These are phyloP conservation scores for Solanum megistacrolobum DNA, from an alignment of 257 asterid genomes.

Conservation along the genomic window DNA sequence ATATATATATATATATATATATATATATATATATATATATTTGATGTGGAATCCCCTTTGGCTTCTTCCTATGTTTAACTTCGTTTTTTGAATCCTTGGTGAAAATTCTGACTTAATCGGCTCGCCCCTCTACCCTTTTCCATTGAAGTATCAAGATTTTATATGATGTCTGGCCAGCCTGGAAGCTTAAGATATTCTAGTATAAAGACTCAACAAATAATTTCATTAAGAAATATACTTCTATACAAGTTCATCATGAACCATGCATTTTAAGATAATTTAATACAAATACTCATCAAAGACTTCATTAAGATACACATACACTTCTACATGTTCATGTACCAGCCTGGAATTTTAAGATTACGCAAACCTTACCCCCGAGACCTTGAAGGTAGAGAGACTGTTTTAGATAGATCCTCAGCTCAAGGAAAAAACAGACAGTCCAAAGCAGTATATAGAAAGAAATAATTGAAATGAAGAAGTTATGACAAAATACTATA, in stretches of 20 bases:
- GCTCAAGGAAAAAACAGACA: not conserved
- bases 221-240: not conserved
- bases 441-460: not conserved
- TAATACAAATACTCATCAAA: not conserved
- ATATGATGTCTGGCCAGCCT: not conserved
- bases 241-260: not conserved
- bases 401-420: not conserved
- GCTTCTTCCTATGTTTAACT: not conserved
- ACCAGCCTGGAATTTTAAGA: not conserved
- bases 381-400: not conserved
- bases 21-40: not conserved
- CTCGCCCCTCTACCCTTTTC: not conserved
- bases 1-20: no score
- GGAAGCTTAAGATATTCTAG: not conserved
- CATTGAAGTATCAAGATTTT: no score
- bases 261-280: not conserved
- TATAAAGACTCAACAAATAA: not conserved
- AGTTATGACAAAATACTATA: not conserved
- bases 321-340: not conserved
- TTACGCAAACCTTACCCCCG: not conserved
- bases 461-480: not conserved
- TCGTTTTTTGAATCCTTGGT: not conserved
- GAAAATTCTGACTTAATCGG: not conserved
- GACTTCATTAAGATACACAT: not conserved
- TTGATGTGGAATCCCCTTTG: not conserved